phyloP scores from a whole-genome alignment of 352 stramenopile species.

The Phytophthora nicotianae region DNA sequence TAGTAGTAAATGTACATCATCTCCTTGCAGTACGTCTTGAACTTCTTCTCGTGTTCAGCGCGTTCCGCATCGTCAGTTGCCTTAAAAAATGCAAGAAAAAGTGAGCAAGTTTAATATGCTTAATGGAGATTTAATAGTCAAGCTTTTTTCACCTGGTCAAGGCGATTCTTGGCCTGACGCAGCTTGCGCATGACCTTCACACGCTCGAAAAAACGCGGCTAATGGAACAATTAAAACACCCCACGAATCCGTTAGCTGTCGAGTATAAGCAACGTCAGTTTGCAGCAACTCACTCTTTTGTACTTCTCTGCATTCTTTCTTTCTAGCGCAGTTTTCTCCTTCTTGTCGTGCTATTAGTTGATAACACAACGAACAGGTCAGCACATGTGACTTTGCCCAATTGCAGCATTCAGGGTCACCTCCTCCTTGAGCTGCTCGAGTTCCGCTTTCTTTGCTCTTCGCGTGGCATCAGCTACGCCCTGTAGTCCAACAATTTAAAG shows the following conservation, averaged over 20 bases:
- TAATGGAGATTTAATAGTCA: neutral
- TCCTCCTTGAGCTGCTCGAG: conserved; percentile 54
- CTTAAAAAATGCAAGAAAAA: conserved; percentile 12
- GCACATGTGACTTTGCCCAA: too few relatives aligned
- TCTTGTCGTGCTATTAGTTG: conserved; percentile 42
- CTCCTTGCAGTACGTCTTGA: conserved; percentile 57
- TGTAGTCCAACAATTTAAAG: conserved; percentile 7
- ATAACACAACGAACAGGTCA: neutral
- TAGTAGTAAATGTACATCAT: conserved; percentile 89
- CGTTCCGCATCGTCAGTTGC: conserved; percentile 48
- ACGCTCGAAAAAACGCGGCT: conserved; percentile 84
- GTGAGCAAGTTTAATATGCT: neutral
- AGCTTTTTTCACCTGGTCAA: conserved; percentile 47
- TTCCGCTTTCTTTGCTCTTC: conserved; percentile 54
- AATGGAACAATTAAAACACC: neutral
- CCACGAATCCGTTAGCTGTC: neutral
- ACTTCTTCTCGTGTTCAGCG: conserved; percentile 40
- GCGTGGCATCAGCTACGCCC: conserved; percentile 49
- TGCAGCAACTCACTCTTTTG: conserved; percentile 61
- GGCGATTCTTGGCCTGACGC: conserved; percentile 51
- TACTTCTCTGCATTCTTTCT: conserved; percentile 84
- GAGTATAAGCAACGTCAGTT: neutral
- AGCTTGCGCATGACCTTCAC: conserved; percentile 88
- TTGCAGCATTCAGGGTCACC: conserved; percentile 31
- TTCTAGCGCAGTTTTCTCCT: conserved; percentile 52